These are phyloP conservation scores for Mucor irregularis DNA, from an alignment of 371 early-diverging fungal genomes.

Conservation along the genomic window DNA sequence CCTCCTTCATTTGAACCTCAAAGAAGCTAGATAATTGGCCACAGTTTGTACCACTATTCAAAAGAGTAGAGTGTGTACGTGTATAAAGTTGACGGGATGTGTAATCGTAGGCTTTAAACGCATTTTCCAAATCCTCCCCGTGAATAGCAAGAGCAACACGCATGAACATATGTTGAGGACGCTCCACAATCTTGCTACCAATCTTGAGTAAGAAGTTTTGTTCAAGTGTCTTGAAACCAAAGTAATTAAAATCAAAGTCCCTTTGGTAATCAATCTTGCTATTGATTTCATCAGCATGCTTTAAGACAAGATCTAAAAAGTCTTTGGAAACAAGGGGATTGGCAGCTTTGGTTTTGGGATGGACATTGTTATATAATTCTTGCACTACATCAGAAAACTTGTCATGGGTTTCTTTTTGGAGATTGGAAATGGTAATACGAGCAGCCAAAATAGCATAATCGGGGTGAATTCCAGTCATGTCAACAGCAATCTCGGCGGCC, in stretches of 20 bases:
- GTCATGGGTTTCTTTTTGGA: constrained; percentile 90
- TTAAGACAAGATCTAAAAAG: constrained; percentile 61
- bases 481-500: constrained; percentile 89
- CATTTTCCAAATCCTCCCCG: constrained; percentile 81
- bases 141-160: constrained; percentile 94
- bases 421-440: constrained; percentile 85
- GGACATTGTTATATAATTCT: constrained; percentile 70
- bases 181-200: constrained; percentile 76
- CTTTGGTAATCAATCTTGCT: constrained; percentile 86
- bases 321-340: constrained; percentile 76
- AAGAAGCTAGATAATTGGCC: constrained; percentile 75
- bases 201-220: constrained; percentile 86
- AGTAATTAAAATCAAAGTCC: constrained; percentile 92
- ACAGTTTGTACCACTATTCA: constrained; percentile 89
- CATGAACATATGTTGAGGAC: constrained; percentile 97
- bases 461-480: constrained; percentile 91
- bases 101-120: constrained; percentile 87
- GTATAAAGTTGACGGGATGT: constrained; percentile 89
- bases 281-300: constrained; percentile 75
- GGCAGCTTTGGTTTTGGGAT: constrained; percentile 75
- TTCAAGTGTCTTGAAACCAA: constrained; percentile 95
- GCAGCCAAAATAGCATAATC: constrained; percentile 93
- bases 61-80: constrained; percentile 95
- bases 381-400: constrained; percentile 60
- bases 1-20: constrained; percentile 27